Base-by-base conservation (phyloP, 2,329 filamentous ascomycete species). In the Chrysoporthe deuterocubensis region DNA sequence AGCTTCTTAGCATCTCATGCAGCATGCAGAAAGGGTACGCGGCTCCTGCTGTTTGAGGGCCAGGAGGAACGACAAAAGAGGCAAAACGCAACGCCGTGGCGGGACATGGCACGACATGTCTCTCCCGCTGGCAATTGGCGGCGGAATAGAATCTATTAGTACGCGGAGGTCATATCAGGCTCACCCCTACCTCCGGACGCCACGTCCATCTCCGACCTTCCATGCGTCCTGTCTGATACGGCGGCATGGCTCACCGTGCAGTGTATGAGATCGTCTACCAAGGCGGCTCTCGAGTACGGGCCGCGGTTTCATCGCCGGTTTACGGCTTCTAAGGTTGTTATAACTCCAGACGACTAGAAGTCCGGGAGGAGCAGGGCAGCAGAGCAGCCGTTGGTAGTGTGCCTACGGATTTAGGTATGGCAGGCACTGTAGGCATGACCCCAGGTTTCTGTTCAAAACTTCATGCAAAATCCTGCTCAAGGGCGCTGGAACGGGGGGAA, bases 181-280 rank as follows among this genome's bases (percentile, higher is more conserved):
- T 62, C 60, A 68, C 57, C 66, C 66, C 62, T 68, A 62, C 57
- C 40, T 56, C 40, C 48, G 5, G 46, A 61, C 66, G 66, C 66
- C 66, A 65, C 66, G 66, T 62, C 66, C 66, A 48, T 64, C 46
- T 65, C 57, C 57, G 56, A 63, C 32, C 40, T 58, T 67, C 48
- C 65, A 68, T 65, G 66, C 66, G 59, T 61, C 40, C 26, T 52
- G 59, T 37, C 34, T 40, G 44, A 46, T 46, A 13, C 44, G 44
- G 44, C 44, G 44, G 44, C 44, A 40, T 40, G 37, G 9, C 37
- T 9, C 37, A 9, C 9, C 9, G 6, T 40, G 37, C 9, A 40
- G 5, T 40, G 37, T 40, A 40, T 14, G 11, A 16, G 44, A 46
- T n/a, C 44, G 44, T 46, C 44, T 8, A 16, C 14, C 44, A 46